These are phyloP conservation scores for Rhodofomes roseus DNA, from an alignment of 1,284 basidiomycete genomes.

Conservation along the genomic window DNA sequence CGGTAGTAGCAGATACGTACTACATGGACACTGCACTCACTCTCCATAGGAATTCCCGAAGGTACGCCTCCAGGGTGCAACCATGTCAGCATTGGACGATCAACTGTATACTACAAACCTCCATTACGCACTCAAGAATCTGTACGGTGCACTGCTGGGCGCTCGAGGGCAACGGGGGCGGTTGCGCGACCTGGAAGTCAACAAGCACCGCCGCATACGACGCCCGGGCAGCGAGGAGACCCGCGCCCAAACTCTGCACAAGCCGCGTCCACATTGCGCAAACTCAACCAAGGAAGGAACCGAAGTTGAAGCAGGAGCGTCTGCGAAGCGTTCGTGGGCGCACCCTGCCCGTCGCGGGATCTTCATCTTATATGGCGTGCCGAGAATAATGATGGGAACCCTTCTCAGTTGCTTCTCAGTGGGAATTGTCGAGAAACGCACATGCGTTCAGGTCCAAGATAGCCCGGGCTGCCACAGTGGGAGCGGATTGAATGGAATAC, in stretches of 20 bases:
- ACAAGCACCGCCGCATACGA: slow-evolving; percentile 46
- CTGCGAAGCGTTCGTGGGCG: not conserved
- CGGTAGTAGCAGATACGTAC: too few relatives aligned
- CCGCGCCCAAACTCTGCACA: slow-evolving; percentile 12
- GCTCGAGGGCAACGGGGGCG: slow-evolving; percentile 56
- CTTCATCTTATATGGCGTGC: not conserved
- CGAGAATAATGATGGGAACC: not conserved
- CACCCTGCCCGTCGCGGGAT: not conserved
- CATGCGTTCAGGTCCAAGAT: slow-evolving; percentile 2
- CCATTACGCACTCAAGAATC: slow-evolving; percentile 54
- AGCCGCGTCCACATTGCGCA: slow-evolving; percentile 12
- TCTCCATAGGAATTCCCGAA: slow-evolving; percentile 69
- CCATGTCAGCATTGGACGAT: not conserved
- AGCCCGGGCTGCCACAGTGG: not conserved
- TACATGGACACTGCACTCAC: too few relatives aligned
- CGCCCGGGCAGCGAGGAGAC: slow-evolving; percentile 13
- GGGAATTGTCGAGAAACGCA: slow-evolving; percentile 1
- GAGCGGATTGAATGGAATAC: not conserved
- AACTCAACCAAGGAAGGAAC: not conserved
- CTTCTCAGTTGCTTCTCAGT: not conserved
- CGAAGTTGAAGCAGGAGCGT: not conserved
- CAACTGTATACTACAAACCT: not conserved
- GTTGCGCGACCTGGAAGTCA: slow-evolving; percentile 72
- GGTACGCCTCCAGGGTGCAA: slow-evolving; percentile 44
- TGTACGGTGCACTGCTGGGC: slow-evolving; percentile 59